These are phyloP conservation scores for Fonsecaea erecta DNA, from an alignment of 2,329 filamentous ascomycete species.

Conservation along the genomic window DNA sequence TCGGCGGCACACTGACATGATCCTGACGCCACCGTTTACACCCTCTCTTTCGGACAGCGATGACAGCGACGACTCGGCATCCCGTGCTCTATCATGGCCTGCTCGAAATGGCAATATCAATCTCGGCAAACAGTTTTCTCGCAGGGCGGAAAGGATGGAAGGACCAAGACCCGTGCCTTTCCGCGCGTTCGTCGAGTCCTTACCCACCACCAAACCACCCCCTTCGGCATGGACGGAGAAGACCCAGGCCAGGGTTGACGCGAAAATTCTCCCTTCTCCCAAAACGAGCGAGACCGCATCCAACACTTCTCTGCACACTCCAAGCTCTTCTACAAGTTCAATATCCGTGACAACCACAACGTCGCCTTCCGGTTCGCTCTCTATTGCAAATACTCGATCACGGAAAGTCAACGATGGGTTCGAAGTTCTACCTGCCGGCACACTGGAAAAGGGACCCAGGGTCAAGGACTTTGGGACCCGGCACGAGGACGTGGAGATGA, in stretches of 20 bases:
- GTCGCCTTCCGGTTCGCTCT: constrained; percentile 20
- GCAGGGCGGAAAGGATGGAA: constrained; percentile 28
- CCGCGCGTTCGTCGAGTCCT: constrained; percentile 34
- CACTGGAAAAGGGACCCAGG: constrained; percentile 25
- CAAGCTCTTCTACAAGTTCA: constrained; percentile 30
- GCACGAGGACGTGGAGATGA: constrained; percentile 17
- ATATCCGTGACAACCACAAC: constrained; percentile 19
- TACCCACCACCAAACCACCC: constrained; percentile 26
- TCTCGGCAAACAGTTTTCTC: constrained; percentile 28
- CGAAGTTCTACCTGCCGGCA: constrained; percentile 35
- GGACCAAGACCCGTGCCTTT: constrained; percentile 32
- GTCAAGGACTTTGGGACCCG: constrained; percentile 32
- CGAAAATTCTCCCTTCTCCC: constrained; percentile 24
- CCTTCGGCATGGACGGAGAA: constrained; percentile 36
- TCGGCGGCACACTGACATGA: constrained; percentile 23
- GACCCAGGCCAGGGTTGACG: constrained; percentile 34
- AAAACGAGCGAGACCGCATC: constrained; percentile 25
- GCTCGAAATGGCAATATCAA: constrained; percentile 25
- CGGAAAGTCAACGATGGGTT: constrained; percentile 35
- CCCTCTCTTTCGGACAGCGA: constrained; percentile 30
- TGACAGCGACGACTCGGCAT: constrained; percentile 20
- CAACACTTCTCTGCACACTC: constrained; percentile 28
- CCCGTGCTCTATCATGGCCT: constrained; percentile 34
- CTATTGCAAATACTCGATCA: constrained; percentile 31
- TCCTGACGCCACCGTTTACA: constrained; percentile 21